Evolutionary conservation across 2,329 filamentous ascomycete species (phyloP).

Genomic region (Hysterium pulicare): DNA sequence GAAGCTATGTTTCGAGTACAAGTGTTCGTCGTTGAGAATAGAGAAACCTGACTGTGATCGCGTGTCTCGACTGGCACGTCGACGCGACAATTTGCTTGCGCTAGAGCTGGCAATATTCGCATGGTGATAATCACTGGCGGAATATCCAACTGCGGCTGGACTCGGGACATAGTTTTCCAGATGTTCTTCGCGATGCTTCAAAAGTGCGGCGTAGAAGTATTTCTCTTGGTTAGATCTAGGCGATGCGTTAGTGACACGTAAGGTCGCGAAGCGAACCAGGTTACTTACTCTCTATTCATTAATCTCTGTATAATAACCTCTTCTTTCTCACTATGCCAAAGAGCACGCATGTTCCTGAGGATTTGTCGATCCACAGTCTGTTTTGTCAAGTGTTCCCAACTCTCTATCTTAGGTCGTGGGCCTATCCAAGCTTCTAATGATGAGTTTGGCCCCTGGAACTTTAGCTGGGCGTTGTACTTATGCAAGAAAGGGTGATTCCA

Average conservation of each 20-base stretch:
- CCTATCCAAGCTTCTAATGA: slow-evolving; percentile 52
- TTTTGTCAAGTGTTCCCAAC: slow-evolving; percentile 59
- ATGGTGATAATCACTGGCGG: slow-evolving; percentile 80
- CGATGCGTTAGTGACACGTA: slow-evolving; percentile 4
- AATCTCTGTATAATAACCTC: slow-evolving; percentile 68
- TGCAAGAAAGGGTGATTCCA: slow-evolving; percentile 84
- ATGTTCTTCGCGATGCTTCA: slow-evolving; percentile 78
- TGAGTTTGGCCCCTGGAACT: slow-evolving; percentile 59
- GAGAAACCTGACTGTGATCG: slow-evolving; percentile 55
- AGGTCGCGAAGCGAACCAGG: neutral
- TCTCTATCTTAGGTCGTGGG: slow-evolving; percentile 55
- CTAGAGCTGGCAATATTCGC: slow-evolving; percentile 18
- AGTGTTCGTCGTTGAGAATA: slow-evolving; percentile 53
- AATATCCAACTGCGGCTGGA: slow-evolving; percentile 66
- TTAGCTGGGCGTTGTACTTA: slow-evolving; percentile 71
- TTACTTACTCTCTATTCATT: slow-evolving; percentile 42
- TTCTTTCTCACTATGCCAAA: slow-evolving; percentile 85
- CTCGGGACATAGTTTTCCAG: slow-evolving; percentile 79
- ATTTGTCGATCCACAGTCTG: slow-evolving; percentile 77
- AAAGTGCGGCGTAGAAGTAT: slow-evolving; percentile 82
- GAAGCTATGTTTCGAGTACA: slow-evolving; percentile 48
- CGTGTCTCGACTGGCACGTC: slow-evolving; percentile 35
- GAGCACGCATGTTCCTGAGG: slow-evolving; percentile 77
- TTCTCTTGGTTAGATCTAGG: slow-evolving; percentile 81
- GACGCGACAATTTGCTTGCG: slow-evolving; percentile 27